Conservation (phyloP, 106 monocot genomes). For the Dendrobium catenatum region DNA sequence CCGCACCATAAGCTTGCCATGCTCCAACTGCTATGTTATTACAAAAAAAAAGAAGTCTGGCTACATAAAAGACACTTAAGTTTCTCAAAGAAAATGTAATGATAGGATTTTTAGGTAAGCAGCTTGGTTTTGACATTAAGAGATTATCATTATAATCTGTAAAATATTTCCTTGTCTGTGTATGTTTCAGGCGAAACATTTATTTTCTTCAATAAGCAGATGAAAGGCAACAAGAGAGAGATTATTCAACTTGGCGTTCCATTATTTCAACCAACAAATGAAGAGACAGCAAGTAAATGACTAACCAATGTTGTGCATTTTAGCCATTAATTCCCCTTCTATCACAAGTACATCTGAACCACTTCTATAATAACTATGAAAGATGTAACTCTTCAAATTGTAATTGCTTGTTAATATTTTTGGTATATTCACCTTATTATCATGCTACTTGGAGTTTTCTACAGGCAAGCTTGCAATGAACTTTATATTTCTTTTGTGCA, state of each 20-base stretch:
- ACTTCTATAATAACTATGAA: not conserved
- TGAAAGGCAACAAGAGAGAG: constrained; percentile 96
- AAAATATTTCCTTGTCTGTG: not conserved
- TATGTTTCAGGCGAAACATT: constrained; percentile 69
- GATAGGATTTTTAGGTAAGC: no score
- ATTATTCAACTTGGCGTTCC: constrained; percentile 92
- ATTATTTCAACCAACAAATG: constrained; percentile 77
- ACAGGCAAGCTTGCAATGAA: no score
- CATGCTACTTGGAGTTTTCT: no score
- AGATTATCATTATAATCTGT: constrained; percentile 2
- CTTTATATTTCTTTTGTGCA: no score
- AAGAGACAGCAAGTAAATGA: constrained; percentile 52
- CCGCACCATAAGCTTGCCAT: no score
- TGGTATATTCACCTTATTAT: no score
- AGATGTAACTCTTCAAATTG: not conserved
- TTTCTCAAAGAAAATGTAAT: no score
- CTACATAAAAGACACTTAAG: no score
- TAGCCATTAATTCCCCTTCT: not conserved
- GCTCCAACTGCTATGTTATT: no score
- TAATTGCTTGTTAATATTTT: no score
- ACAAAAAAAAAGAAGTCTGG: no score
- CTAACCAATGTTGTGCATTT: not conserved
- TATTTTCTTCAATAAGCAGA: constrained; percentile 92
- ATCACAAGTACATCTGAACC: not conserved
- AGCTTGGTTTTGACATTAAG: no score